Conservation (phyloP, 192 early-diverging fungal genomes). For the Coemansia sp. region DNA sequence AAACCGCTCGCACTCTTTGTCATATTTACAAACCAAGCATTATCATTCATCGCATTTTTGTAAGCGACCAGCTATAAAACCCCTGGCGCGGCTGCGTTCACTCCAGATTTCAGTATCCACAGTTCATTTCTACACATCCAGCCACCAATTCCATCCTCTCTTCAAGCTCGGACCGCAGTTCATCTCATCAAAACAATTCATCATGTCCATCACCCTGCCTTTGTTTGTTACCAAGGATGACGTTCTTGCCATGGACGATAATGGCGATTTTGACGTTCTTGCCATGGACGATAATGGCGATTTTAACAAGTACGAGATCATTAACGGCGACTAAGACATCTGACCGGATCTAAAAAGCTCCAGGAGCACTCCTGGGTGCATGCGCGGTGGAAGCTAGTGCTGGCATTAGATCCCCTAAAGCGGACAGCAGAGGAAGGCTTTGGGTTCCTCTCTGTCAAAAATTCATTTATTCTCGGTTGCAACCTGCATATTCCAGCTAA, state of each 20-base stretch:
- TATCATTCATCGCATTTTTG: background rate
- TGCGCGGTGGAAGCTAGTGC: background rate
- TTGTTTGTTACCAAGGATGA: background rate
- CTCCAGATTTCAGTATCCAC: background rate
- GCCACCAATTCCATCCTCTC: background rate
- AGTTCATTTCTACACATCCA: conserved; percentile 5
- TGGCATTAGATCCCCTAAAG: background rate
- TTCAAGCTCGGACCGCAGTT: background rate
- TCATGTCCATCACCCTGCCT: background rate
- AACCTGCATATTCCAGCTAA: background rate
- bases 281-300: conserved; percentile 11
- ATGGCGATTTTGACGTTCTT: conserved; percentile 11
- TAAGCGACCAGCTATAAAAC: background rate
- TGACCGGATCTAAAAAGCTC: background rate
- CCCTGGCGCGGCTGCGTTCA: background rate
- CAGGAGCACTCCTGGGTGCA: background rate
- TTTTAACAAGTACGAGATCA: conserved; percentile 1
- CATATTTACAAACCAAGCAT: background rate
- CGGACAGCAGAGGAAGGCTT: background rate
- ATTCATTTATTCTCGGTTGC: background rate
- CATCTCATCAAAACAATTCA: background rate
- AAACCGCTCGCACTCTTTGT: conserved; percentile 1
- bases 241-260: conserved; percentile 8
- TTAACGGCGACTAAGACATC: conserved; percentile 5
- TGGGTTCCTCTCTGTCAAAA: conserved; percentile 2